Conservation (phyloP, 176 grass and related monocot genomes). For the sorghum (Sorghum bicolor) region Sorghum_bicolor_NCBIv3 NC_012872.2:6632501-6633000, state of each 20-base stretch:
- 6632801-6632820: too few species aligned
- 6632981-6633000: too few species aligned
- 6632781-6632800: background rate
- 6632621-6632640: background rate
- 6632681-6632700: background rate
- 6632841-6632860: too few species aligned
- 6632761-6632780: too few species aligned
- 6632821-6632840: too few species aligned
- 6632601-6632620: background rate
- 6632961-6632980: too few species aligned
- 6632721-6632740: background rate
- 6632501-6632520: background rate
- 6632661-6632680: too few species aligned
- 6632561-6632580: constrained; percentile 6
- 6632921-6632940: background rate
- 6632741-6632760: too few species aligned
- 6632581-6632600: background rate
- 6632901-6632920: background rate
- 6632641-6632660: too few species aligned
- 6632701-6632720: background rate
- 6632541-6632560: background rate
- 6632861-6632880: background rate
- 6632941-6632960: too few species aligned
- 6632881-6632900: background rate
- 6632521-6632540: background rate